A percentile compares a stretch with the other conserved stretches of the same genome.
These are phyloP conservation scores for Platanus orientalis DNA, from an alignment of 164 flowering plant genomes.

Conservation along the genomic window DNA sequence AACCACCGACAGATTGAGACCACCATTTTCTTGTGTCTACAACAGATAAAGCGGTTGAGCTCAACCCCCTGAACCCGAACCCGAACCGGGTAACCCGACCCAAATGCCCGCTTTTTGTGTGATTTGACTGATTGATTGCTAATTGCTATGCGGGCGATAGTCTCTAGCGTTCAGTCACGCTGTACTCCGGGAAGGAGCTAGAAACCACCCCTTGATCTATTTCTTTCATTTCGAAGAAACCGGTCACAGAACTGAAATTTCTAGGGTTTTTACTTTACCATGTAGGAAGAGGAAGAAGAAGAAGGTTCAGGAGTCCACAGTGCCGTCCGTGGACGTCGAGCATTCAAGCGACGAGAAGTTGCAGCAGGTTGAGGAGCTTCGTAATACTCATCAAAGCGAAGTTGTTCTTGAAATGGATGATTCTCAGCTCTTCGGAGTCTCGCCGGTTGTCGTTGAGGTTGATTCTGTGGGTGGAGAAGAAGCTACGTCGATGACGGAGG, in stretches of 20 bases:
- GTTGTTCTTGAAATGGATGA: conserved; percentile 24
- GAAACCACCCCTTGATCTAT: too few relatives aligned
- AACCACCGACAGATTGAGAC: too few relatives aligned
- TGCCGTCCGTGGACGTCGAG: conserved; percentile 5
- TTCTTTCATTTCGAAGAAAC: too few relatives aligned
- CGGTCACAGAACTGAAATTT: neutral
- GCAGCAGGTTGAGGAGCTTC: conserved; percentile 6
- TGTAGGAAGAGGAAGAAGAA: conserved; percentile 20
- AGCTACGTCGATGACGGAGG: conserved; percentile 8
- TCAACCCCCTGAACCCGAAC: too few relatives aligned
- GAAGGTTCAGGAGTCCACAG: conserved; percentile 1
- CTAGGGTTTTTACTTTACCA: neutral
- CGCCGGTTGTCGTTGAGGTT: conserved; percentile 12
- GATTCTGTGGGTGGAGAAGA: neutral
- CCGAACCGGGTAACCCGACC: too few relatives aligned
- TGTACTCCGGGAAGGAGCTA: too few relatives aligned
- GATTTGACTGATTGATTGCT: too few relatives aligned
- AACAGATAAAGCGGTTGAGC: too few relatives aligned
- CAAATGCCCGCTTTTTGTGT: too few relatives aligned
- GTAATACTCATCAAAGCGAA: conserved; percentile 17
- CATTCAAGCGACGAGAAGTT: neutral
- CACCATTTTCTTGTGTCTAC: too few relatives aligned
- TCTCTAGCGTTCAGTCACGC: too few relatives aligned
- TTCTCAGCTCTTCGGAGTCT: conserved; percentile 30
- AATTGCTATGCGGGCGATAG: too few relatives aligned